A percentile compares a stretch with the other conserved stretches of the same genome.
These are phyloP conservation scores for Leccinum boreale DNA, from an alignment of 768 basidiomycete genomes.

Conservation along the genomic window DNA sequence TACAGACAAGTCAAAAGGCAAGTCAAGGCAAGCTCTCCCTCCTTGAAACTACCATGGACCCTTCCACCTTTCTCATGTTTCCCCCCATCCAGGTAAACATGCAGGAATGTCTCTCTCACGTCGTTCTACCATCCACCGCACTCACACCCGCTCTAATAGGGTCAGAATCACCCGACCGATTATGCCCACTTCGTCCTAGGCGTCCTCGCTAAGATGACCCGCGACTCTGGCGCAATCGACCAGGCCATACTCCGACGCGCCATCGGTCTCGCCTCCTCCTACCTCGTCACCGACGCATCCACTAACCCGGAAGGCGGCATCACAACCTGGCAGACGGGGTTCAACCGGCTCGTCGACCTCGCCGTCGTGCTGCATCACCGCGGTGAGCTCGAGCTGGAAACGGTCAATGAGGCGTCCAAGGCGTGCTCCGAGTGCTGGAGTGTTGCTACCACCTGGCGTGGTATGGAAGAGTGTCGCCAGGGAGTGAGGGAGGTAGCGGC, in stretches of 20 bases:
- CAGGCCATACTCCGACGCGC: constrained; percentile 62
- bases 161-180: constrained; percentile 48
- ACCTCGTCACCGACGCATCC: constrained; percentile 69
- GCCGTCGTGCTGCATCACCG: constrained; percentile 66
- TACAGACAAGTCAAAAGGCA: constrained; percentile 2
- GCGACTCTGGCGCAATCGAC: constrained; percentile 47
- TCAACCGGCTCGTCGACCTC: constrained; percentile 68
- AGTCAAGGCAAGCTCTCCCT: constrained; percentile 13
- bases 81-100: constrained; percentile 27
- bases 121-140: not conserved
- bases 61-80: constrained; percentile 19
- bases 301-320: constrained; percentile 57
- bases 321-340: constrained; percentile 61
- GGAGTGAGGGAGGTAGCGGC: constrained; percentile 57
- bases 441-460: constrained; percentile 64
- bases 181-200: constrained; percentile 58
- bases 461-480: constrained; percentile 61
- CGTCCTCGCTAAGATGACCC: constrained; percentile 50
- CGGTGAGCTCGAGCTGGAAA: constrained; percentile 72
- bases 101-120: constrained; percentile 24
- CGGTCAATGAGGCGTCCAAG: constrained; percentile 57
- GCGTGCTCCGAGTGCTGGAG: constrained; percentile 82
- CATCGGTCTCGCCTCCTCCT: constrained; percentile 72
- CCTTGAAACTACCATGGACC: constrained; percentile 23
- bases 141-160: constrained; percentile 13